Evolutionary conservation across 164 flowering plant species (phyloP).

Genomic region (Stephania japonica): DNA sequence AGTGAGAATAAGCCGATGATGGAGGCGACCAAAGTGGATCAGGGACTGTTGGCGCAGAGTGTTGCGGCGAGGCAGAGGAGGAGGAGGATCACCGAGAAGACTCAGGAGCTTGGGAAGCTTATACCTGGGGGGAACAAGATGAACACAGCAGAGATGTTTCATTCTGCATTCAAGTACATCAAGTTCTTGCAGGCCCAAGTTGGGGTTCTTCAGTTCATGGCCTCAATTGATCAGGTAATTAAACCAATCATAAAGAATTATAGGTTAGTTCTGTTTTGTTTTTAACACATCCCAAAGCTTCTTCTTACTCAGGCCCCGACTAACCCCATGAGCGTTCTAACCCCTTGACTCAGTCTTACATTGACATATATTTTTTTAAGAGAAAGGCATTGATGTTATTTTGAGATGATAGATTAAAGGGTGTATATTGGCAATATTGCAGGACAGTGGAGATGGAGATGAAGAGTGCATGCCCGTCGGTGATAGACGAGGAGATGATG

Average conservation of each 20-base stretch:
- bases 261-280: too few species aligned
- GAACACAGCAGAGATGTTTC: constrained; percentile 91
- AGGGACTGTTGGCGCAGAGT: constrained; percentile 54
- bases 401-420: background rate
- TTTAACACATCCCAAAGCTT: too few species aligned
- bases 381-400: background rate
- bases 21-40: background rate
- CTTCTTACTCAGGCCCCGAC: background rate
- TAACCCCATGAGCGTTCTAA: constrained; percentile 27
- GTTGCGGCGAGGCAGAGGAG: constrained; percentile 79
- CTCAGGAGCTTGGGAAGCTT: constrained; percentile 76
- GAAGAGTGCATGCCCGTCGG: background rate
- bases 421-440: too few species aligned
- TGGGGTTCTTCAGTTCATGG: constrained; percentile 41
- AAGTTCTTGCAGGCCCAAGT: constrained; percentile 71
- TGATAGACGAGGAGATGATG: background rate
- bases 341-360: too few species aligned
- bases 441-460: background rate
- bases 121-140: constrained; percentile 73
- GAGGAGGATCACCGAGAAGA: constrained; percentile 79
- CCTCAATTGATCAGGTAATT: constrained; percentile 1
- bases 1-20: background rate
- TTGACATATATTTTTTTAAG: too few species aligned
- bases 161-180: constrained; percentile 69
- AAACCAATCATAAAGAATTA: background rate